Conservation (phyloP, 257 asterid genomes). For the Forsythia suspensa region DNA sequence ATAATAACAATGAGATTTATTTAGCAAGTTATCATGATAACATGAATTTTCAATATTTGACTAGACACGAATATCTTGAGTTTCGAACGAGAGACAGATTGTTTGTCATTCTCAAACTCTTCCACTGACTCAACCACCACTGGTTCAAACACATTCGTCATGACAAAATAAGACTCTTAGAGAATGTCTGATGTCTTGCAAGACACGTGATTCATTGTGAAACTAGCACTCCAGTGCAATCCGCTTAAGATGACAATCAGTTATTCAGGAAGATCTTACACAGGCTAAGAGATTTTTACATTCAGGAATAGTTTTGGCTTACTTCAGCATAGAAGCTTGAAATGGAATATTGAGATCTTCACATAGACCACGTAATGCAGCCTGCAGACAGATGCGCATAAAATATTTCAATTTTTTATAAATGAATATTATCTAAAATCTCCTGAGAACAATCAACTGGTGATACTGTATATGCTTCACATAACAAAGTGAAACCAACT, state of each 20-base stretch:
- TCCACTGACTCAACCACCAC: neutral
- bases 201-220: neutral
- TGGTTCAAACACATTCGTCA: neutral
- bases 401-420: neutral
- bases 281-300: neutral
- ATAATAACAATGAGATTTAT: neutral
- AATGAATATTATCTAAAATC: neutral
- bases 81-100: neutral
- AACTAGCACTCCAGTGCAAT: neutral
- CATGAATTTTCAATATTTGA: neutral
- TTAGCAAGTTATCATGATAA: neutral
- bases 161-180: neutral
- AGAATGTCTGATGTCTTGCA: neutral
- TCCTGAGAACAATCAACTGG: neutral
- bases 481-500: neutral
- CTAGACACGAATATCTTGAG: neutral
- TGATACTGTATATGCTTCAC: neutral
- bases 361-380: slow-evolving; percentile 68
- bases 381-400: slow-evolving; percentile 35
- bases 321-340: slow-evolving; percentile 86
- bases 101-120: neutral
- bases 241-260: neutral
- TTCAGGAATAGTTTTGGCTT: slow-evolving; percentile 30
- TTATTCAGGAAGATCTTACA: neutral
- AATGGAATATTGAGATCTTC: slow-evolving; percentile 77